phyloP scores from a whole-genome alignment of 75 land plant species.

The Isoetes taiwanensis region DNA sequence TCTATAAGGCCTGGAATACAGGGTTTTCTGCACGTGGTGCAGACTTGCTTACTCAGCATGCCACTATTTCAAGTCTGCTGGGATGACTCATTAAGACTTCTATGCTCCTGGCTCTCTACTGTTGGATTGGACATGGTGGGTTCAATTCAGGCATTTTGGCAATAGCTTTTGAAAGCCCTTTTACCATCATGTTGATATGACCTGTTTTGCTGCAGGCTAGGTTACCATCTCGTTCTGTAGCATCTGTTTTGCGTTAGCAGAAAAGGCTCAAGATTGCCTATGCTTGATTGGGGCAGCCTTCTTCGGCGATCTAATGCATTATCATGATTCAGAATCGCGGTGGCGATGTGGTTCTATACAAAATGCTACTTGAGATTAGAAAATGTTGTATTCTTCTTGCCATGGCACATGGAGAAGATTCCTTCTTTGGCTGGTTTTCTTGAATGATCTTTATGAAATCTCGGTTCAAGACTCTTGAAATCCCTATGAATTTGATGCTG shows the following conservation, averaged over 20 bases:
- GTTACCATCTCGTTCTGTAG: slow-evolving; percentile 6
- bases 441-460: slow-evolving; percentile 60
- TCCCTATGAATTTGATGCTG: slow-evolving; percentile 30
- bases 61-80: slow-evolving; percentile 19
- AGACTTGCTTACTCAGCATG: neutral
- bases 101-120: slow-evolving; percentile 46
- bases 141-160: too few species aligned
- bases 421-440: slow-evolving; percentile 32
- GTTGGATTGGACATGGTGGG: too few species aligned
- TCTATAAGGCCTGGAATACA: slow-evolving; percentile 26
- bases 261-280: slow-evolving; percentile 50
- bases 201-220: too few species aligned
- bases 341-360: too few species aligned
- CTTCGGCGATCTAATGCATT: slow-evolving; percentile 46
- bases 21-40: neutral
- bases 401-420: slow-evolving; percentile 38
- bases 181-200: too few species aligned
- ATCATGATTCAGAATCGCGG: slow-evolving; percentile 14
- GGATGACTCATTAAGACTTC: slow-evolving; percentile 38
- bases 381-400: slow-evolving; percentile 47
- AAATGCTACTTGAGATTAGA: too few species aligned
- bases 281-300: slow-evolving; percentile 60
- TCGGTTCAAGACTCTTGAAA: slow-evolving; percentile 44
- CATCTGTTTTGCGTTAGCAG: slow-evolving; percentile 39
- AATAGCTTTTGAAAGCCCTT: too few species aligned